Evolutionary conservation across 2,329 filamentous ascomycete species (phyloP), one percentile per base, ranked within the genome.

Genomic region (Nannizziopsis barbatae): DNA sequence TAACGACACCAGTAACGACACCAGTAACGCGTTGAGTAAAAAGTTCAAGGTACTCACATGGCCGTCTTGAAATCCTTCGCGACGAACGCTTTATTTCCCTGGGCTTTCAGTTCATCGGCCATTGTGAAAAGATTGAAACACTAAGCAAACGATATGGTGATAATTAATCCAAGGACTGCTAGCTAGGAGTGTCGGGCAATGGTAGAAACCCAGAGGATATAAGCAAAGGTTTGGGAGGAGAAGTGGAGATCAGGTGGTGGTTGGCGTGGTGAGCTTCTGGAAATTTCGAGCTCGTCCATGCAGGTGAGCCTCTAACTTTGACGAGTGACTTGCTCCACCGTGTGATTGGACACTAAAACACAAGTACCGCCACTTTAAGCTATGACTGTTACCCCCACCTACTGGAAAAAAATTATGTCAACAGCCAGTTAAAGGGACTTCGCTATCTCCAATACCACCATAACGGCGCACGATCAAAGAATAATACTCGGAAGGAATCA

Each of bases 81-180:
- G 57, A 87, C 84, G 70, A 98, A 98, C 70, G 93, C 89, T 76
- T 94, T 94, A 77, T 98, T 98, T 75, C 90, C 92, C 66, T 92
- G 84, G 62, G 89, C 87, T 76, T 98, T 98, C 62, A 98, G 80
- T 79, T 90, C 76, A 69, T 83, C 80, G 56, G 80, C 79, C 79
- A 82, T 83, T 55, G 35, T 71, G 55, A n/a, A 42, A 43, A 32
- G 50, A 56, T 12, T 37, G 27, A 45, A 43, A 15, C 15, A 44
- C n/a, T 14, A 40, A 15, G n/a, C 14, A 35, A 27, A 18, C n/a
- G 33, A 32, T 5, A 6, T 40, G 14, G 12, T 41, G 7, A 30
- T 47, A 47, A 12, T 32, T 30, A 32, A 4, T 7, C 22, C 3
- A 7, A 27, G 22, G 22, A 7, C 22, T 7, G 7, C 22, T 7